Base-by-base conservation (phyloP, 129 eudicot species). In the Arctium minus region DNA sequence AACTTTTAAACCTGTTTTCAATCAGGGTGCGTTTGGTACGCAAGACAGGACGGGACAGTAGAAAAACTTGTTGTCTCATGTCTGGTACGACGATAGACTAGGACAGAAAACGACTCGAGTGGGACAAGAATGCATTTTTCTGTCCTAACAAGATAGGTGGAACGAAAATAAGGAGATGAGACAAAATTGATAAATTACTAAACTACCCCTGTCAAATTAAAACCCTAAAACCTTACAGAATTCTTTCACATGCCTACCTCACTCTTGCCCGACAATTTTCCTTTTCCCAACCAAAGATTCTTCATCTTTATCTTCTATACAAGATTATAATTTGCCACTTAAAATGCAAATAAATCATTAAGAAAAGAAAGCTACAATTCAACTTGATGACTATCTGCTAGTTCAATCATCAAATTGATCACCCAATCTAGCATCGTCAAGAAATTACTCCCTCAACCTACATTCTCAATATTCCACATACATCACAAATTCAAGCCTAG, bases 331-430 rank as follows among this genome's bases (percentile, higher is more conserved):
- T 0, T 17, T 72, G 65, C 3, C 65, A 53, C 40, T 35, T 36
- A 72, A 53, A n/a, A 29, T 3, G n/a, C 56, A 46, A 10, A 10
- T 0, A 9, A 46, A 46, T 46, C 56, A 40, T 1, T 11, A 11
- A 46, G 13, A 27, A 81, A 7, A 73, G 65, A 73, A 73, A 73
- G 22, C 62, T n/a, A 29, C 74, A 62, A 42, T 73, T 77, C 50
- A 18, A 77, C 56, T 64, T 11, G 29, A 65, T 38, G 62, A 22
- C 39, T 6, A 38, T 65, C 22, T 78, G 9, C 42, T 38, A 62
- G 1, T 37, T 78, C 56, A 62, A 77, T 9, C 77, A 71, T 73
- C 69, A 62, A 38, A 32, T 39, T 17, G 46, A 74, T 17, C 73
- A 39, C 80, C 75, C 70, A 70, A 48, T 77, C 8, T 60, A 53